phyloP scores from a whole-genome alignment of 176 grass and related monocot genomes.

The Puccinellia tenuiflora region DNA sequence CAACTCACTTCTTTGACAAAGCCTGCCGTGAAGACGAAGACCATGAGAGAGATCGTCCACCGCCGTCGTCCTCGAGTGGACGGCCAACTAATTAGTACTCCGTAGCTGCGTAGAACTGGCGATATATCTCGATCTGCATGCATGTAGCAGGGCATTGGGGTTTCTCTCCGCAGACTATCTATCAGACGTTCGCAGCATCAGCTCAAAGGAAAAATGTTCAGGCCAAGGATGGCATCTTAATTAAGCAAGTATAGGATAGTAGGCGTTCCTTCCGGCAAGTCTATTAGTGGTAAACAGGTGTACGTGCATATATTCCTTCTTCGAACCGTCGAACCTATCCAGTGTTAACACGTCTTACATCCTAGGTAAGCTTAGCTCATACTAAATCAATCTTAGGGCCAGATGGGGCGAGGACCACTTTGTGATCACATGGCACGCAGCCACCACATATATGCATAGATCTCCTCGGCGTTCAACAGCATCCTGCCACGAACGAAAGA shows the following conservation, averaged over 20 bases:
- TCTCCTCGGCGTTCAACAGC: background rate
- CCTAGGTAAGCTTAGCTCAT: background rate
- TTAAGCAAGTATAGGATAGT: background rate
- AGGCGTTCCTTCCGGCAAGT: background rate
- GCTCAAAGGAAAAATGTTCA: background rate
- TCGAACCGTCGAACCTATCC: background rate
- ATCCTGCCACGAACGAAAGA: background rate
- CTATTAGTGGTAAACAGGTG: background rate
- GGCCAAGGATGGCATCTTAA: background rate
- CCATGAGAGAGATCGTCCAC: background rate
- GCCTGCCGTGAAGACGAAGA: background rate
- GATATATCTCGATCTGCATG: background rate
- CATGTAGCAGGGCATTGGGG: background rate
- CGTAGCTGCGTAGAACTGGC: background rate
- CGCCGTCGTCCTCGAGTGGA: conserved; percentile 5
- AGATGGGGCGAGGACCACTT: background rate
- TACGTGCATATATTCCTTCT: background rate
- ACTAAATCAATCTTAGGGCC: background rate
- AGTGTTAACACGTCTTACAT: background rate
- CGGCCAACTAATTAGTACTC: background rate
- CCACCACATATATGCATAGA: background rate
- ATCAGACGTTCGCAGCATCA: background rate
- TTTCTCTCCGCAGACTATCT: background rate
- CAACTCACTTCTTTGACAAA: conserved; percentile 27
- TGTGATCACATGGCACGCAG: background rate